Base-by-base conservation (phyloP, 495 filamentous ascomycete genomes). In the Aspergillus cristatus region DNA sequence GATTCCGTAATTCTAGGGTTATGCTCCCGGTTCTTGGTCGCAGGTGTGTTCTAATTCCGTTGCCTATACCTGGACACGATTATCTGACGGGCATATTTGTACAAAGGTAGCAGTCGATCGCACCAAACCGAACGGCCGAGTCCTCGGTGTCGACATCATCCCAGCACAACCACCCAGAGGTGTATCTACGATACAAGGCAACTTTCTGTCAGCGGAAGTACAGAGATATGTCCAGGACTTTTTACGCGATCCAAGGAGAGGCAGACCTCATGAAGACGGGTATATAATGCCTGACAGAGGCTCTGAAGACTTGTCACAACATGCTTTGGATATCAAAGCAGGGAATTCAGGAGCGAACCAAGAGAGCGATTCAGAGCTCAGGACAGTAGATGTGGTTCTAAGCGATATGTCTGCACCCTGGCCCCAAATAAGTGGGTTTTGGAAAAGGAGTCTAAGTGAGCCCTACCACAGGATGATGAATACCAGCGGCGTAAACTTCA, bases 321-420 rank as follows among this genome's bases (percentile, higher is more conserved):
- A 24, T 4, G 8, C 20, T 24, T 8, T 24, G 8, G 31, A 48
- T 38, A 14, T 35, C 25, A 30, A 36, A 37, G 24, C 36, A 48
- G 20, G 40, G 17, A 50, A 48, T 13, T 7, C 8, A 15, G n/a
- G 40, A 46, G 40, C 14, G 18, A n/a, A 18, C 32, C 16, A 14
- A n/a, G 14, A 30, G 37, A 7, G 14, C 7, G 28, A 41, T 28
- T 16, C 32, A 7, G 40, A 42, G 29, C 18, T 37, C 32, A 48
- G 60, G 46, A 79, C 80, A 52, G 90, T 94, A 29, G 85, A 97
- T 76, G 84, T 98, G 51, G 83, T 98, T 50, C 65, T 98, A 49
- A 93, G 85, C 72, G 91, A 98, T 80, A 98, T 98, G 91, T 98
- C 77, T 67, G 90, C 72, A 68, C 89, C 91, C 84, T 94, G 86